phyloP scores from a whole-genome alignment of 805 yeast species.

The Komagataella phaffii region DNA sequence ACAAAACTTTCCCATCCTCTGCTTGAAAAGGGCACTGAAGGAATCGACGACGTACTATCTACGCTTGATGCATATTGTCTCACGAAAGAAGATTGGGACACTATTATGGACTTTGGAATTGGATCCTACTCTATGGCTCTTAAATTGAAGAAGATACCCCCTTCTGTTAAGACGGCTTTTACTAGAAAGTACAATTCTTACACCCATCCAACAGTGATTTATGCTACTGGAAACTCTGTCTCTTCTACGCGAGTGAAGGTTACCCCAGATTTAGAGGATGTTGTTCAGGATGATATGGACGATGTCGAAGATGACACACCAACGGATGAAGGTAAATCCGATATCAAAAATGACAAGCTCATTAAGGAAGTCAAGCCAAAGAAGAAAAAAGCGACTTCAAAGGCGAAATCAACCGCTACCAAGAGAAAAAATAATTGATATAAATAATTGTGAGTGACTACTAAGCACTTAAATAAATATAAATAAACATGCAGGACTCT shows the following conservation, averaged over 20 bases:
- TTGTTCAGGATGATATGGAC: slow-evolving; percentile 40
- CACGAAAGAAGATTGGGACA: slow-evolving; percentile 89
- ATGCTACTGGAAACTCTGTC: slow-evolving; percentile 55
- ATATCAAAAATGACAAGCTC: slow-evolving; percentile 46
- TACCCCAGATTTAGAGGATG: slow-evolving; percentile 61
- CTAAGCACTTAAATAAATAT: neutral
- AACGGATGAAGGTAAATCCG: slow-evolving; percentile 27
- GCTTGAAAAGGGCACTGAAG: slow-evolving; percentile 39
- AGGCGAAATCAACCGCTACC: slow-evolving; percentile 1
- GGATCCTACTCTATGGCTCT: slow-evolving; percentile 36
- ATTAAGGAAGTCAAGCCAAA: slow-evolving; percentile 35
- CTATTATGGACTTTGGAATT: slow-evolving; percentile 68
- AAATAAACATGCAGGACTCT: neutral
- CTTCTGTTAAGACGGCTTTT: slow-evolving; percentile 73
- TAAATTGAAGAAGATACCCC: slow-evolving; percentile 47
- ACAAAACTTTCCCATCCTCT: slow-evolving; percentile 48
- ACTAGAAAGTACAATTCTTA: slow-evolving; percentile 70
- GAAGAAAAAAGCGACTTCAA: slow-evolving; percentile 6
- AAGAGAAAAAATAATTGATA: slow-evolving; percentile 4
- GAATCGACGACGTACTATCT: slow-evolving; percentile 51
- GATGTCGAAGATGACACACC: slow-evolving; percentile 29
- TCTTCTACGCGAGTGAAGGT: slow-evolving; percentile 17
- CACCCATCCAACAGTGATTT: slow-evolving; percentile 77
- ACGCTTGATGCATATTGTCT: slow-evolving; percentile 75
- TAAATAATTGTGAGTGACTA: neutral